Evolutionary conservation across 495 filamentous ascomycete species (phyloP), one percentile per base, ranked within the genome.

Genomic region (Penicillium diatomitis): DNA sequence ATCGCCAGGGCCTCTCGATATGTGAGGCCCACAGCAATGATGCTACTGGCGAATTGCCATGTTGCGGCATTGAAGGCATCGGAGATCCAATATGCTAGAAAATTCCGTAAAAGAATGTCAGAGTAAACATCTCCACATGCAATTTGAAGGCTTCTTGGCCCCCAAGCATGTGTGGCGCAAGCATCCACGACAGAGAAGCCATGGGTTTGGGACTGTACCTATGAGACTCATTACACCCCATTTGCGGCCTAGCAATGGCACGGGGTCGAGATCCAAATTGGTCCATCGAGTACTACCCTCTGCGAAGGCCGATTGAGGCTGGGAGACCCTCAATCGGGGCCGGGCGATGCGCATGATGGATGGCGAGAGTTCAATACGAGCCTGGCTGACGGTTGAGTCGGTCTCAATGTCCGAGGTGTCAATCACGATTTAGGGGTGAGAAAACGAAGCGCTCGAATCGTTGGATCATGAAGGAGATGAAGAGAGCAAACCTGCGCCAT

Each of bases 1-100:
- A 80, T 77, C 12, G 69, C 73, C 32, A 85, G 64, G 0, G 79
- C 75, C 53, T 85, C 82, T 32, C 76, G 70, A 64, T 79, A 85
- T 40, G 68, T 76, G 12, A 86, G 63, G 0, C 82, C 83, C 28
- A 85, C 74, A n/a, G 79, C 72, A 9, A 84, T 68, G 9, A 83
- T 80, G 12, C 77, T 74, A 28, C 74, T 75, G 2, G 76, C 80
- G 27, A 77, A 79, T 53, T 84, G 72, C 82, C 80, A 84, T 34
- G 74, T 81, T 4, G 74, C 71, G 29, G 75, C 62, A 56, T 82
- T 81, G 58, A 85, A 78, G 37, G 77, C 73, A 51, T 84, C 80
- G 36, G 75, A 80, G 49, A 80, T 76, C 80, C 81, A 85, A 66
- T 83, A 83, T 36, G 77, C 80, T 71, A 47, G 40, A 32, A 33